Base-by-base conservation (phyloP, 2,329 filamentous ascomycete species). In the Diaporthe caulivora region DNA sequence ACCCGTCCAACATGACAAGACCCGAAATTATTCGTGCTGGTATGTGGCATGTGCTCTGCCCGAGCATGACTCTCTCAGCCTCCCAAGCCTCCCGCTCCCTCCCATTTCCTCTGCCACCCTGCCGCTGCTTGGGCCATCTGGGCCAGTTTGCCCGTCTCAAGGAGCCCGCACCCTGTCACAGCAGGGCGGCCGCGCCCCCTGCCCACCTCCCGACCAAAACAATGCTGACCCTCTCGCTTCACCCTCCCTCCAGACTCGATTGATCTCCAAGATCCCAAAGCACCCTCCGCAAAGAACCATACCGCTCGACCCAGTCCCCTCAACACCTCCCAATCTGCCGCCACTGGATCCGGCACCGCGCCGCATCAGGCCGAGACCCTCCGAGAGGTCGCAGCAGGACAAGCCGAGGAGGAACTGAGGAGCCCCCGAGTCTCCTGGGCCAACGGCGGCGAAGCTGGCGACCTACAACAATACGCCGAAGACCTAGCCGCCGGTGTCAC, bases 361-460 rank as follows among this genome's bases (percentile, higher is more conserved):
- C 92, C 94, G 57, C 95, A 98, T 81, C 95, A 98, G 84, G 93
- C 95, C 78, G 92, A 94, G 78, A 93, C 95, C 24, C 87, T 98
- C 76, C 92, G 94, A 79, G 93, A 94, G 81, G 93, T 95, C 72
- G 90, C 92, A 76, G 90, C 94, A 80, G 94, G 97, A 81, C 88
- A 90, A 67, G 91, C 90, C 77, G 91, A 95, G 80, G 93, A 97
- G 81, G 89, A 94, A 78, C 85, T 88, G 75, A 88, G 88, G 75
- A 92, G 89, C 78, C 91, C 92, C 55, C 86, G 88, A 75, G 82
- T 93, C 67, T 92, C 91, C 74, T 88, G 84, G 87, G 80, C 80
- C 77, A 81, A 82, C 77, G 80, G 80, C 75, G 76, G 76, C 73
- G 84, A 84, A 74, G 79, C 82, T 74, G 80, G 81, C 79, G 84